Evolutionary conservation across 2,329 filamentous ascomycete genomes (phyloP).

Genomic region (Alternaria consortialis): DNA sequence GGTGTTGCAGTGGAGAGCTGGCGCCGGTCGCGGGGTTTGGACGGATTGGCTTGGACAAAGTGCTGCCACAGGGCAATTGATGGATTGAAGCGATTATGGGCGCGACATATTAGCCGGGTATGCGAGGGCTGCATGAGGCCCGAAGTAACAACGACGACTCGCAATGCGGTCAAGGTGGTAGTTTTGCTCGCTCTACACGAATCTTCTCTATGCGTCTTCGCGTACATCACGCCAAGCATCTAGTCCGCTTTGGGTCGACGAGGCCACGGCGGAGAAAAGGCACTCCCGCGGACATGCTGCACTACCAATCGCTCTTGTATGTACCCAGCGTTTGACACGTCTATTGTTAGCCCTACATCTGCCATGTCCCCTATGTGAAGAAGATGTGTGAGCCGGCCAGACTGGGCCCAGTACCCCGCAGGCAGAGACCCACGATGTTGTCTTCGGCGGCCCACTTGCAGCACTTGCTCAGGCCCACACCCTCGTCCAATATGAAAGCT

Average conservation of each 20-base stretch:
- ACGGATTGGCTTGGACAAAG: slow-evolving; percentile 34
- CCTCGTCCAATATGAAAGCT: slow-evolving; percentile 15
- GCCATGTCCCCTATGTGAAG: neutral
- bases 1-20: slow-evolving; percentile 27
- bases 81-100: slow-evolving; percentile 45
- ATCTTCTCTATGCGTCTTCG: slow-evolving; percentile 10
- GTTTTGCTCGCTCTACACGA: slow-evolving; percentile 5
- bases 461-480: slow-evolving; percentile 16
- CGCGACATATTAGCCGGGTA: slow-evolving; percentile 41
- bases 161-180: slow-evolving; percentile 6
- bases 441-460: slow-evolving; percentile 10
- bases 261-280: slow-evolving; percentile 12
- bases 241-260: slow-evolving; percentile 21
- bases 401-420: slow-evolving; percentile 7
- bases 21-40: slow-evolving; percentile 23
- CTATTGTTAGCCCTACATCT: slow-evolving; percentile 6
- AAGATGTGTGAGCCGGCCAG: neutral
- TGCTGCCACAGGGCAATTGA: slow-evolving; percentile 46
- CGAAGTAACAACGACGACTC: slow-evolving; percentile 14
- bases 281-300: slow-evolving; percentile 29
- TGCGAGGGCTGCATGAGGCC: slow-evolving; percentile 39
- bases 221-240: slow-evolving; percentile 25
- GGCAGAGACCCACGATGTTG: neutral
- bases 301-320: slow-evolving; percentile 12
- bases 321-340: slow-evolving; percentile 2